A percentile compares a stretch with the other conserved stretches of the same genome.
These are phyloP conservation scores for Tylopilus intermedius DNA, from an alignment of 768 basidiomycete genomes.

Conservation along the genomic window DNA sequence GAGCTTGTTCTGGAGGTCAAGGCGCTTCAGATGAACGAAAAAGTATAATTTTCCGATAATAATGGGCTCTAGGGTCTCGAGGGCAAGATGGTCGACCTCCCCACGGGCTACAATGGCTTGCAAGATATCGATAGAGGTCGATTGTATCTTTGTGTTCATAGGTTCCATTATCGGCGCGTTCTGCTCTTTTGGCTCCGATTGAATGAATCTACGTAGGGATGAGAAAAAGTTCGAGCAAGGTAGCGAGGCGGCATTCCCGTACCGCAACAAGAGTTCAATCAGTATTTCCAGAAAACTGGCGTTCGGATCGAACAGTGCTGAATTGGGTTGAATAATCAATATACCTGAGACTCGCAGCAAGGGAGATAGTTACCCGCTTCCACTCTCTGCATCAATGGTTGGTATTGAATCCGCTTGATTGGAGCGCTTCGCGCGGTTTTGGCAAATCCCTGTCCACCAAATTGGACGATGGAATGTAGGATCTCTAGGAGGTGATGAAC, in stretches of 20 bases:
- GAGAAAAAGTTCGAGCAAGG: not conserved
- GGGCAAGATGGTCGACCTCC: conserved; percentile 57
- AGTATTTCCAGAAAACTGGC: conserved; percentile 74
- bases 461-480: conserved; percentile 70
- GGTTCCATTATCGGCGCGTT: conserved; percentile 51
- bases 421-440: conserved; percentile 64
- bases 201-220: conserved; percentile 52
- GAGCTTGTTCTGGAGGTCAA: conserved; percentile 90
- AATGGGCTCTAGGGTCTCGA: conserved; percentile 64
- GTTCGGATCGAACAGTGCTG: conserved; percentile 43
- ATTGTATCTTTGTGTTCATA: conserved; percentile 63
- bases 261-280: conserved; percentile 72
- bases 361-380: conserved; percentile 44
- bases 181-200: conserved; percentile 63
- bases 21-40: conserved; percentile 59
- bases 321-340: conserved; percentile 2
- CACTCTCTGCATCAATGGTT: conserved; percentile 57
- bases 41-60: conserved; percentile 73
- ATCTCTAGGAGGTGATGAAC: conserved; percentile 72
- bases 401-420: conserved; percentile 61
- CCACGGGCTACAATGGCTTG: conserved; percentile 80
- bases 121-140: conserved; percentile 71
- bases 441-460: conserved; percentile 86
- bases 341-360: not conserved
- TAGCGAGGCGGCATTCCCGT: conserved; percentile 38